phyloP scores from a whole-genome alignment of 495 filamentous ascomycete species.

The Annulohypoxylon stygium region DNA sequence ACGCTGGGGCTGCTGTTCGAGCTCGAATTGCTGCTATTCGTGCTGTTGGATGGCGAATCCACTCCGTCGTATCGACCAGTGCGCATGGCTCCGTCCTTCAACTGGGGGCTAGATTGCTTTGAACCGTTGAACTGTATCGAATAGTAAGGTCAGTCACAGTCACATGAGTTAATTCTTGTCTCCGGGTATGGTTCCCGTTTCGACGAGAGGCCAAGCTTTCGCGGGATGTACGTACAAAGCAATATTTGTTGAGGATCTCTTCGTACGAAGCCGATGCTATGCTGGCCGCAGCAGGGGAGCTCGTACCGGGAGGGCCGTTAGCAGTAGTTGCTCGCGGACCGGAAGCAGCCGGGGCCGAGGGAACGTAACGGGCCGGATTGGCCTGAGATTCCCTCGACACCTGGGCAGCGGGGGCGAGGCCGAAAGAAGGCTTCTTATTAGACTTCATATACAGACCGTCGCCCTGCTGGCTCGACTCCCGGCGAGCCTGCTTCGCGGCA shows the following conservation, averaged over 20 bases:
- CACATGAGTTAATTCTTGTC: constrained; percentile 10
- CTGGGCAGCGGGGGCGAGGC: constrained; percentile 46
- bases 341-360: constrained; percentile 27
- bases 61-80: constrained; percentile 52
- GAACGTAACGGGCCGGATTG: constrained; percentile 25
- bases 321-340: constrained; percentile 30
- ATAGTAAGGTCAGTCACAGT: constrained; percentile 43
- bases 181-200: constrained; percentile 44
- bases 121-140: constrained; percentile 58
- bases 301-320: constrained; percentile 35
- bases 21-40: constrained; percentile 51
- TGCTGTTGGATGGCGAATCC: constrained; percentile 44
- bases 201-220: constrained; percentile 44
- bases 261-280: constrained; percentile 88
- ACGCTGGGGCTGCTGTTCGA: constrained; percentile 55
- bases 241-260: constrained; percentile 96
- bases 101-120: constrained; percentile 57
- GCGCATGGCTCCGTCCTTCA: constrained; percentile 52
- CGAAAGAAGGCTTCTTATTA: constrained; percentile 51
- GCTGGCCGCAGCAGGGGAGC: constrained; percentile 52
- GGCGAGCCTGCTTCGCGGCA: constrained; percentile 81
- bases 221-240: constrained; percentile 84
- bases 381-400: constrained; percentile 32
- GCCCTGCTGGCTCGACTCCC: constrained; percentile 64
- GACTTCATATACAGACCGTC: constrained; percentile 67